Base-by-base conservation (phyloP, 2,329 filamentous ascomycete species). In the Xenoacremonium recifei region DNA sequence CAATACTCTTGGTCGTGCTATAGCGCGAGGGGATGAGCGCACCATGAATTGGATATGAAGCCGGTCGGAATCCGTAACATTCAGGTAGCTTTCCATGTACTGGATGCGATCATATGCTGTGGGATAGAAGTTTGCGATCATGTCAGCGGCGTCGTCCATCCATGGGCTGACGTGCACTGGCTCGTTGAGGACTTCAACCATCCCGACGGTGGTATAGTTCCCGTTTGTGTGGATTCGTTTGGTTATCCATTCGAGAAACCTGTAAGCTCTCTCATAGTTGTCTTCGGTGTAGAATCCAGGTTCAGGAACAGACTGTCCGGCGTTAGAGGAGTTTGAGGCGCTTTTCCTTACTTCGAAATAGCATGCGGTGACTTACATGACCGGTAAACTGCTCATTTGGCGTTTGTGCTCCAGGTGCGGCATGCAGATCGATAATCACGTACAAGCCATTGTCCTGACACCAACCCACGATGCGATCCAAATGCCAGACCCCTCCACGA, bases 151-250 rank as follows among this genome's bases (percentile, higher is more conserved):
- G 27, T 56, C 35, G n/a, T 36, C 37, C 18, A 35, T 43, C 37
- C 45, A 53, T 10, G 59, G 50, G 36, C 68, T 59, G 30, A 48
- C 47, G 37, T 69, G 68, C 11, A 73, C 57, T 4, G 79, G 79
- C 56, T 83, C 79, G 52, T 82, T 83, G 40, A 82, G 64, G 9
- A 82, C 65, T 54, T 77, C 72, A 12, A 83, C 61, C 71, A 78
- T 81, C 15, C 79, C 78, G 20, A 82, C 78, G 27, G 73, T 79
- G 30, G 71, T 63, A 55, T 77, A 79, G 34, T 69, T 68, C 5
- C 60, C 43, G 39, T 70, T 70, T 0, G 57, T 61, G 52, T 82
- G 77, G 36, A 80, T 73, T 23, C 71, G 65, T 19, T 69, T 68
- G 1, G 76, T 72, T 59, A 83, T 73, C 71, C 72, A 80, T 30